These are phyloP conservation scores for Talaromyces sp. DNA, from an alignment of 2,329 filamentous ascomycete species.

Conservation along the genomic window DNA sequence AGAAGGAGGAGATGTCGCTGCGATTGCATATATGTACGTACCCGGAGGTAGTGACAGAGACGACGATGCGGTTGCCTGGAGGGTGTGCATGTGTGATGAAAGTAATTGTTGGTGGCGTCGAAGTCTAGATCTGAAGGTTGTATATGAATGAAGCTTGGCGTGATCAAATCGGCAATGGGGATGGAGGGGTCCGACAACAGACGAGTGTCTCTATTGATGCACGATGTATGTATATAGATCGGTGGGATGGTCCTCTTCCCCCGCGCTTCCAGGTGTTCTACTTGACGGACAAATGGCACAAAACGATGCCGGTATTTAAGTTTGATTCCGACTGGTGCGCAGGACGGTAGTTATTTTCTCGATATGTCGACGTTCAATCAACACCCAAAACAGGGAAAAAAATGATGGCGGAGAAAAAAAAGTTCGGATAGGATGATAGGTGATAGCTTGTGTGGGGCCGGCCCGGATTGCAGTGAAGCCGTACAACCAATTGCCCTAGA, in stretches of 20 bases:
- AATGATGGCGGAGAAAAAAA: not conserved
- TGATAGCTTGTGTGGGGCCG: constrained; percentile 14
- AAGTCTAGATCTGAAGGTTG: not conserved
- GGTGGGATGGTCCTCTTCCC: not conserved
- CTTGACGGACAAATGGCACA: not conserved
- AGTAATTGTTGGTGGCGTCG: not conserved
- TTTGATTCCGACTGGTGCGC: not conserved
- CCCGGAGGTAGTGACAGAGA: constrained; percentile 38
- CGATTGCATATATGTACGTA: constrained; percentile 44
- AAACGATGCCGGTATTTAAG: not conserved
- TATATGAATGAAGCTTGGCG: not conserved
- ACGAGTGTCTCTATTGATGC: constrained; percentile 11
- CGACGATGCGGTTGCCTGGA: constrained; percentile 33
- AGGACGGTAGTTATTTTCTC: not conserved
- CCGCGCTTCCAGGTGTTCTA: not conserved
- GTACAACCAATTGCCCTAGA: not conserved
- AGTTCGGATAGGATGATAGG: not conserved
- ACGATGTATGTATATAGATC: not conserved
- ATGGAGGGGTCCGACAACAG: constrained; percentile 2
- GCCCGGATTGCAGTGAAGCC: not conserved
- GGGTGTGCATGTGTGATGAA: constrained; percentile 30
- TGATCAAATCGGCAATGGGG: not conserved
- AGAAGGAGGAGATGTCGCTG: constrained; percentile 25
- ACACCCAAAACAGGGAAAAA: not conserved
- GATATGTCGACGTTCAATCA: not conserved